Conservation (phyloP, 208 protist species). For the Leishmania gerbilli region DNA sequence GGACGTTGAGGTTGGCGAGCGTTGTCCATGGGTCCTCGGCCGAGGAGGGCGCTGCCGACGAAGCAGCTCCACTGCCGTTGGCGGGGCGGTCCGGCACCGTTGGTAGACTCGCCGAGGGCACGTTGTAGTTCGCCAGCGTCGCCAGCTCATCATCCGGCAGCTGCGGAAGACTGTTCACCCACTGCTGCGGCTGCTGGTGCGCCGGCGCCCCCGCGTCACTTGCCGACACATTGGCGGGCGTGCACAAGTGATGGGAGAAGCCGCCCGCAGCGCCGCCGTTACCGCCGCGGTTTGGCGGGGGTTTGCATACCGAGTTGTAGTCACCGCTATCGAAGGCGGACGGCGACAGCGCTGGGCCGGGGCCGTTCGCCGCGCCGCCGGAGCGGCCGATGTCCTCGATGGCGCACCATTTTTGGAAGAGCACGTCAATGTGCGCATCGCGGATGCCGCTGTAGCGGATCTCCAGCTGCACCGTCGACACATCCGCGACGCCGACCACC, state of each 20-base stretch:
- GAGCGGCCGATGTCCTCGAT: constrained; percentile 12
- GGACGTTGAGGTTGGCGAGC: constrained; percentile 58
- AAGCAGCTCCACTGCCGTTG: neutral
- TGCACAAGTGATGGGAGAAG: neutral
- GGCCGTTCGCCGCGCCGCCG: neutral
- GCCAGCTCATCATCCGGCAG: constrained; percentile 62
- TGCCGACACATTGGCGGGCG: neutral
- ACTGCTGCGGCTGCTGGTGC: constrained; percentile 11
- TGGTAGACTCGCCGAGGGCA: constrained; percentile 38
- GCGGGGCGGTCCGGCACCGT: neutral
- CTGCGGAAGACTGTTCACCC: constrained; percentile 42
- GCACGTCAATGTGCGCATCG: constrained; percentile 71
- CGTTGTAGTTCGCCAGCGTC: constrained; percentile 52
- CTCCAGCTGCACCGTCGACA: constrained; percentile 44
- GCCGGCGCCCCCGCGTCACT: neutral
- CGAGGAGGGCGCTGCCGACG: constrained; percentile 2
- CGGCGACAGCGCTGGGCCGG: constrained; percentile 15
- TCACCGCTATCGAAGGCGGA: constrained; percentile 28
- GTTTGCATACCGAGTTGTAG: constrained; percentile 3
- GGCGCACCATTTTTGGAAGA: constrained; percentile 53
- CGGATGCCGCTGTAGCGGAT: constrained; percentile 60
- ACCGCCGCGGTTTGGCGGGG: constrained; percentile 4
- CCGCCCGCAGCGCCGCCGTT: neutral
- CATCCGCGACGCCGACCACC: constrained; percentile 51
- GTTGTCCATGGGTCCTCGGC: constrained; percentile 43